Conservation (phyloP, 257 asterid species). For the Voacanga thouarsii region DNA sequence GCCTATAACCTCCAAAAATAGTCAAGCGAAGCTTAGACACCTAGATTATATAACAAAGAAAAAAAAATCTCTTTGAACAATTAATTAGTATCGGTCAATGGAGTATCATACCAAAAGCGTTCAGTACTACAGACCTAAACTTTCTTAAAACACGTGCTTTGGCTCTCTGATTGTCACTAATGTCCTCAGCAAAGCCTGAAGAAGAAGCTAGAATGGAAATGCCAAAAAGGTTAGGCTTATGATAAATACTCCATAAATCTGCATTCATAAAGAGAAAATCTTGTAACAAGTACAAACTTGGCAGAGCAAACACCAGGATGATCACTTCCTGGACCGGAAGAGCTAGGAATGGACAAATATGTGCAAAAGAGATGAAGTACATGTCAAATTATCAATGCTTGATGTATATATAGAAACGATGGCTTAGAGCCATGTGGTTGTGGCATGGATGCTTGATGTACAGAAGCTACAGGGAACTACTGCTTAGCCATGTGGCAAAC, state of each 20-base stretch:
- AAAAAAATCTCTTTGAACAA: no score
- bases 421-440: no score
- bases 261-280: background rate
- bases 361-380: background rate
- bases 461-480: background rate
- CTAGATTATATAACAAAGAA: no score
- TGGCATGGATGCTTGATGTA: no score
- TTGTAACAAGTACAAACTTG: background rate
- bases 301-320: background rate
- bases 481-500: conserved; percentile 4
- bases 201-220: background rate
- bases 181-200: background rate
- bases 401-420: no score
- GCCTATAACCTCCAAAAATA: no score
- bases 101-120: no score
- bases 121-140: background rate
- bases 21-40: no score
- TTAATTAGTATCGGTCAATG: no score
- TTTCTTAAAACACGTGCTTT: background rate
- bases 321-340: background rate
- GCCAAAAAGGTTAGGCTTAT: background rate
- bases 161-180: background rate
- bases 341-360: conserved; percentile 4
- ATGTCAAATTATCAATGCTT: background rate
- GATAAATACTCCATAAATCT: background rate